Base-by-base conservation (phyloP, 106 monocot species). In the Allium cepa region DNA sequence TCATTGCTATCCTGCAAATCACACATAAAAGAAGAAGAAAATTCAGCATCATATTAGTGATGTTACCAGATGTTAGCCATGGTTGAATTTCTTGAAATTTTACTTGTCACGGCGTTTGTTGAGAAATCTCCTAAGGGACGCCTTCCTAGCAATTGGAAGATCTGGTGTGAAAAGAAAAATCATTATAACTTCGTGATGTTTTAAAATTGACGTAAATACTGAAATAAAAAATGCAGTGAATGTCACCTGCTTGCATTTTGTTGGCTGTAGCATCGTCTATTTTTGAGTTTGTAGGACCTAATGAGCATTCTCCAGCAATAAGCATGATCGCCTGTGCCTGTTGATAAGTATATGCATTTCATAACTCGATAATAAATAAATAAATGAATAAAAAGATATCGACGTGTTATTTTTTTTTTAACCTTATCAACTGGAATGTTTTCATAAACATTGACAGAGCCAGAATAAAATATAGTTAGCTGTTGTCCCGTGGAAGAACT, bases 401-500 rank as follows among this genome's bases (percentile, higher is more conserved):
- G 36, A 36, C 36, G 5, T 36, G 36, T 36, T 36, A 36, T 16
- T 12, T 49, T 13, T 12, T 53, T 27, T 16, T 69, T n/a, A n/a
- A 57, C 56, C 69, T 69, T 69, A 16, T 69, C 69, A n/a, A 57
- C 56, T 57, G 69, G 56, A 15, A 69, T 36, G 26, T 68, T 68
- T 2, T 68, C 36, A 55, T 55, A 68, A 52, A 56, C 68, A 68
- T 68, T 68, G 56, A 69, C 45, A 69, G 56, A 17, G 15, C 69
- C 69, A n/a, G 45, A 69, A 57, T 69, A 69, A 27, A 69, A 69
- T 28, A 69, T 69, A 47, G 69, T 69, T 16, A 69, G 69, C 69
- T 69, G 68, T 22, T 69, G 36, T 46, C 36, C 55, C 56, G 46
- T 69, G 56, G 69, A 3, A 15, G 69, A n/a, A 57, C 45, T 56